Percentiles rank a stretch among this genome's conserved stretches.
phyloP scores from a whole-genome alignment of 2,329 filamentous ascomycete species.

The Trichoderma sp. region DNA sequence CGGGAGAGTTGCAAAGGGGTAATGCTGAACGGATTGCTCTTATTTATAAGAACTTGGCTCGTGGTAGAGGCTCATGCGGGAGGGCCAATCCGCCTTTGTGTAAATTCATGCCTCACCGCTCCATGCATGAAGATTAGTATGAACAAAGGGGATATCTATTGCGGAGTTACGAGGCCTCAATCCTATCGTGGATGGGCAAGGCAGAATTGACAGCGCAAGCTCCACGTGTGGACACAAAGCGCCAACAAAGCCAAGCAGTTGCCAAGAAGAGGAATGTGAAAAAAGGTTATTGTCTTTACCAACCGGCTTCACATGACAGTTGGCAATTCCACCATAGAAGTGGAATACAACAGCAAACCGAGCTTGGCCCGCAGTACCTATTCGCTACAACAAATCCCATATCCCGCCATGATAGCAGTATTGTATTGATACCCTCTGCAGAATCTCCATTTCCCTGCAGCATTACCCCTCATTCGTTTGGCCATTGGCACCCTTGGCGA shows the following conservation, averaged over 20 bases:
- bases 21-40: not conserved
- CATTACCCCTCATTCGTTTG: not conserved
- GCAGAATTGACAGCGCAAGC: not conserved
- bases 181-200: not conserved
- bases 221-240: not conserved
- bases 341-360: not conserved
- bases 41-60: not conserved
- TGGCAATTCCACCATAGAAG: not conserved
- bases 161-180: not conserved
- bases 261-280: not conserved
- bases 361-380: not conserved
- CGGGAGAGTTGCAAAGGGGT: not conserved
- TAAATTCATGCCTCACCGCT: not conserved
- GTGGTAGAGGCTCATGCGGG: not conserved
- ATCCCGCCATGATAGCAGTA: not conserved
- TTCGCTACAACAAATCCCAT: not conserved
- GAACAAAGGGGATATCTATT: not conserved
- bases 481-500: not conserved
- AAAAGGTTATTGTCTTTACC: not conserved
- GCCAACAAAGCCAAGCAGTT: not conserved
- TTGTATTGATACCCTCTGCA: not conserved
- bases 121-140: not conserved
- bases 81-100: not conserved
- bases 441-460: not conserved
- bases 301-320: not conserved